Percentiles rank a stretch among this genome's conserved stretches.
Conservation (phyloP, 805 yeast species). For the Ogataea nonfermentans region DNA sequence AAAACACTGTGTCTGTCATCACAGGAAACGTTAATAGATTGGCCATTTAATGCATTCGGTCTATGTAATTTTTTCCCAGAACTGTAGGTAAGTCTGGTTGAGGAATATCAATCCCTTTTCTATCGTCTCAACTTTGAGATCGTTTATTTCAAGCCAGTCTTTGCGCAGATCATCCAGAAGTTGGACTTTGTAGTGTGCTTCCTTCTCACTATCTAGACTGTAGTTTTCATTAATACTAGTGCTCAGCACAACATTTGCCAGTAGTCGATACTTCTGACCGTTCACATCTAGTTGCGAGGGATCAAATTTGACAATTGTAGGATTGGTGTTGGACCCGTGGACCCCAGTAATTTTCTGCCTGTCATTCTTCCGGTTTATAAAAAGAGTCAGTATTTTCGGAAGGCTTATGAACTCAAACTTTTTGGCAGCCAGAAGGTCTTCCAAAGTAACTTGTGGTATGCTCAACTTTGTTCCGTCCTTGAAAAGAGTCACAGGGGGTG, state of each 20-base stretch:
- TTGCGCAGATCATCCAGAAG: slow-evolving; percentile 38
- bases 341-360: slow-evolving; percentile 32
- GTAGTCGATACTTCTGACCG: slow-evolving; percentile 39
- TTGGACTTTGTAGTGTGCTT: slow-evolving; percentile 48
- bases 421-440: slow-evolving; percentile 42
- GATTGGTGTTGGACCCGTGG: slow-evolving; percentile 45
- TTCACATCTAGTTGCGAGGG: slow-evolving; percentile 32
- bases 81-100: slow-evolving; percentile 61
- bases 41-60: slow-evolving; percentile 63
- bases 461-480: slow-evolving; percentile 43
- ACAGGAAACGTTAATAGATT: slow-evolving; percentile 88
- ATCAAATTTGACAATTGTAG: slow-evolving; percentile 63
- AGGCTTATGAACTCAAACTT: slow-evolving; percentile 39
- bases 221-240: slow-evolving; percentile 20
- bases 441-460: slow-evolving; percentile 52
- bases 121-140: slow-evolving; percentile 44
- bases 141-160: slow-evolving; percentile 60
- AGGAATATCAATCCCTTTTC: slow-evolving; percentile 61
- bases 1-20: slow-evolving; percentile 80
- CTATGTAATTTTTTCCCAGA: slow-evolving; percentile 49
- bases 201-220: slow-evolving; percentile 7
- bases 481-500: slow-evolving; percentile 59
- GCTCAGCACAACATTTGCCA: slow-evolving; percentile 45
- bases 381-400: slow-evolving; percentile 57
- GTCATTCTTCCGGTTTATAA: slow-evolving; percentile 52